Base-by-base conservation (phyloP, 331 rosid genomes). In the Quercus phellos region DNA sequence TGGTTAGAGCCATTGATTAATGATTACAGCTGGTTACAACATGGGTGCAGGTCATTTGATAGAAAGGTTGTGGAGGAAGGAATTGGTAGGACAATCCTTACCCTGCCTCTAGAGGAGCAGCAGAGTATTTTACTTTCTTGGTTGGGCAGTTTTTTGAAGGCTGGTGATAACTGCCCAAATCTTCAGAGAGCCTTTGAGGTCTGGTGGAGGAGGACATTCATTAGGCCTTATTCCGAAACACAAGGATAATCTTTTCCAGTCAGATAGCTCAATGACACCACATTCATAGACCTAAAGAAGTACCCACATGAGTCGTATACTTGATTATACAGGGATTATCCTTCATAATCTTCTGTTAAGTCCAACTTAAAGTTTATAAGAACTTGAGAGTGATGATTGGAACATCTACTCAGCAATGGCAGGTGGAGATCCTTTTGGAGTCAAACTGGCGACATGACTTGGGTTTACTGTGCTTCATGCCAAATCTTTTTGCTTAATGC, bases 141-240 rank as follows among this genome's bases (percentile, higher is more conserved):
- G 97, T 79, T 93, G 82, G 90, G 93, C 27, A 91, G 86, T 73
- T 91, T 91, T 82, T 85, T 91, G 78, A 87, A 87, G 82, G 84
- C 89, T 14, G 94, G 94, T 46, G 92, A 93, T 78, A 91, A 85
- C 68, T 93, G 97, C 79, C 98, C 97, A 5, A 93, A 93, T 78
- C 98, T 93, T 83, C 92, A 90, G 78, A 86, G 87, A 79, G 97
- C 98, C 34, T 93, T 93, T 13, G 98, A 93, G 79, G 97, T 93
- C 4, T 93, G 98, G 98, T 91, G 98, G 98, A 83, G 98, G 46
- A 87, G 98, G 66, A 91, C 98, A 68, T 93, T 93, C 72, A 81
- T 93, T 61, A 84, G 96, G 76, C 97, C 96, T 2, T 84, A 88
- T 32, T 74, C 79, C 34, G 98, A 90, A 61, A 80, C 81, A 29